phyloP scores from a whole-genome alignment of 108 stramenopile genomes.

The Nitzschia inconspicua region DNA sequence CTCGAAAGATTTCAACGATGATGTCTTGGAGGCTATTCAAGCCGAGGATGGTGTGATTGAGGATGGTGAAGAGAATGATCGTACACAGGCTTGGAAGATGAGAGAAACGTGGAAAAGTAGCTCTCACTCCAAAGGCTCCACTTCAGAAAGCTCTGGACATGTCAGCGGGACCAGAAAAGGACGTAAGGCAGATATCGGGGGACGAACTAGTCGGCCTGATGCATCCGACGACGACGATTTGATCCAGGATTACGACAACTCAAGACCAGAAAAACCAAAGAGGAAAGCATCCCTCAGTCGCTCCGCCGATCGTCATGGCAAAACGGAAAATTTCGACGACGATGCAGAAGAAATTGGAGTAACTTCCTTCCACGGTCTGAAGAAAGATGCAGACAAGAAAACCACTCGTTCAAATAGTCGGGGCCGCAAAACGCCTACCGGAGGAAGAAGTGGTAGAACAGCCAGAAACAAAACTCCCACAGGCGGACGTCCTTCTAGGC shows the following conservation, averaged over 20 bases:
- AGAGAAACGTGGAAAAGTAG: neutral
- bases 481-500: slow-evolving; percentile 11
- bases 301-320: too few relatives aligned
- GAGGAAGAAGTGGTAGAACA: neutral
- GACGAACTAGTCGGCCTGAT: neutral
- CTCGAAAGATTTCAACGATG: neutral
- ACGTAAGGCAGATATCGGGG: neutral
- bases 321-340: slow-evolving; percentile 1
- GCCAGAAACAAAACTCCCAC: slow-evolving; percentile 1
- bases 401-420: slow-evolving; percentile 8
- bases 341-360: slow-evolving; percentile 2
- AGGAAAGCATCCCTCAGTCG: slow-evolving; percentile 4
- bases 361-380: slow-evolving; percentile 20
- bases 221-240: neutral
- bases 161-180: neutral
- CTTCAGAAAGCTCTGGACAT: neutral
- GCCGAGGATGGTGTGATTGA: slow-evolving; percentile 12
- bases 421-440: neutral
- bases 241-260: neutral
- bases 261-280: slow-evolving; percentile 7
- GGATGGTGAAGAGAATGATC: neutral
- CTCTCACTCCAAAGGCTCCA: slow-evolving; percentile 1
- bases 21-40: neutral
- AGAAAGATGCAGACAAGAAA: slow-evolving; percentile 19
- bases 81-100: neutral